Evolutionary conservation across 2,329 filamentous ascomycete species (phyloP).

Genomic region (Fusarium siculi): DNA sequence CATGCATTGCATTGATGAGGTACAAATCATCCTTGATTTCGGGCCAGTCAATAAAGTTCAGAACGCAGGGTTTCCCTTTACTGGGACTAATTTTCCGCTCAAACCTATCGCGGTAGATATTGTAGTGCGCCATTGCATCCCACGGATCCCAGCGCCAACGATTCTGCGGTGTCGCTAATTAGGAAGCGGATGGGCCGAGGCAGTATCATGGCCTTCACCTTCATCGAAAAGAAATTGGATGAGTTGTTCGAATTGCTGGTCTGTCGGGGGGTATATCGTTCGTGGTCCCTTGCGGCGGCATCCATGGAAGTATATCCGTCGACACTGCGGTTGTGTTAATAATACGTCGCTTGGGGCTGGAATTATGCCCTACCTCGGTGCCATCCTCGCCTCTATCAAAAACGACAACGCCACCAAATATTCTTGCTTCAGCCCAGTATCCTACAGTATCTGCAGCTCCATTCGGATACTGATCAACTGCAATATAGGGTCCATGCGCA

Average conservation of each 20-base stretch:
- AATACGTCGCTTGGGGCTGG: accelerated
- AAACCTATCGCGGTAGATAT: slow-evolving; percentile 13
- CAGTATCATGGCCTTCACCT: not conserved
- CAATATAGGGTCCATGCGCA: not conserved
- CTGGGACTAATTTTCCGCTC: not conserved
- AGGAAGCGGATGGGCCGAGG: not conserved
- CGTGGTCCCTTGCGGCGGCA: not conserved
- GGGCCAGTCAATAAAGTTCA: not conserved
- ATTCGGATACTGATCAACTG: slow-evolving; percentile 4
- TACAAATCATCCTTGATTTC: not conserved
- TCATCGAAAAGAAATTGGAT: not conserved
- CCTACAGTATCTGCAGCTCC: slow-evolving; percentile 4
- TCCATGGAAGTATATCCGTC: slow-evolving; percentile 2
- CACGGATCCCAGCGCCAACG: slow-evolving; percentile 18
- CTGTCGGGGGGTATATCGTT: slow-evolving; percentile 7
- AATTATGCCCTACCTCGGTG: not conserved
- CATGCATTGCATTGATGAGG: not conserved
- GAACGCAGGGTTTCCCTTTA: not conserved
- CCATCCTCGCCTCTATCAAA: slow-evolving; percentile 10
- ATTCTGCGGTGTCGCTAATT: not conserved
- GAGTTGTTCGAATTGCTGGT: not conserved
- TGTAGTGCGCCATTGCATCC: not conserved
- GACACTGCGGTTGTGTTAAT: not conserved
- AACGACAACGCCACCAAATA: slow-evolving; percentile 13
- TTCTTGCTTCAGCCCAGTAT: slow-evolving; percentile 22